Base-by-base conservation (phyloP, 768 basidiomycete species). In the Lentinus tigrinus region DNA sequence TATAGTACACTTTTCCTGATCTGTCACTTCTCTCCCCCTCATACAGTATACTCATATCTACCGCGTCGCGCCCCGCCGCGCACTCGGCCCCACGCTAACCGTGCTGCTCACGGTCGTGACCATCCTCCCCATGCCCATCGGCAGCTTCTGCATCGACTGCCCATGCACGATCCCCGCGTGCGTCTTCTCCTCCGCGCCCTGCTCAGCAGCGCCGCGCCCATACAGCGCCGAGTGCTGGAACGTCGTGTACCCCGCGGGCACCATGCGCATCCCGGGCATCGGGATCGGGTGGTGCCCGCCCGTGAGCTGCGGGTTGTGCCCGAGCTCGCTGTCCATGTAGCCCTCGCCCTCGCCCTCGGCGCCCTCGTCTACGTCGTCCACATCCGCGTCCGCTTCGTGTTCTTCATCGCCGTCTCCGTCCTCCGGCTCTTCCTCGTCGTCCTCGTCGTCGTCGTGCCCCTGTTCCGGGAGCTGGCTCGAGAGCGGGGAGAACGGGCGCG, bases 51-150 rank as follows among this genome's bases (percentile, higher is more conserved):
- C 19, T 6, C 13, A 44, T 21, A 19, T 13, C 23, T 49, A 49
- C 28, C 34, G 26, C 34, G 27, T 34, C 47, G 24, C 27, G 21
- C 21, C 8, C 5, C 47, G 47, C 47, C 47, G 14, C 28, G 49
- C 49, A 24, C 49, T 23, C 21, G 37, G 50, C 19, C 60, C 60
- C 14, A 57, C 60, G 55, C 55, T 61, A 21, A 61, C 60, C 16
- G 60, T 61, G 47, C 60, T 61, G 39, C 55, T 61, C 46, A 61
- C 60, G 0, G 60, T 61, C 16, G 55, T 61, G 46, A 61, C 50
- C 60, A 57, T 53, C 42, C 52, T 47, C 26, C 54, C 52, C 54
- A 60, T 57, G 10, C 55, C 55, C 51, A 61, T 48, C 4, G 60
- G 60, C 19, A 61, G 46, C 40, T 55, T 50, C 52, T 57, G 55